Percentiles rank a stretch among this genome's conserved stretches.
phyloP scores from a whole-genome alignment of 2,329 filamentous ascomycete genomes.

The Colletotrichum endophyticum region DNA sequence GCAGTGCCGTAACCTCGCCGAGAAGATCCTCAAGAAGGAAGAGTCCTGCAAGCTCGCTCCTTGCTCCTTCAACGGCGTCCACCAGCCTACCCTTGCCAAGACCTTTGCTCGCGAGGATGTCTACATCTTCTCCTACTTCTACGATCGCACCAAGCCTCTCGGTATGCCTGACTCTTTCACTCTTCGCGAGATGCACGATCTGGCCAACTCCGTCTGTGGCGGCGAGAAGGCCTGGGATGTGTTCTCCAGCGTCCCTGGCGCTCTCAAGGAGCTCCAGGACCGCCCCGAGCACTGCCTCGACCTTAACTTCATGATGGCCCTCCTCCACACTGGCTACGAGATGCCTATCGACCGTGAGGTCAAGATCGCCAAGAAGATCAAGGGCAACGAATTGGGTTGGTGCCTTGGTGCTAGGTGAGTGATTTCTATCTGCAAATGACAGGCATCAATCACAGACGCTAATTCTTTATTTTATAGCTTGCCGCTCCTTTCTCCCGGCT shows the following conservation, averaged over 20 bases:
- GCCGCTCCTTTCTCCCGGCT: slow-evolving; percentile 79
- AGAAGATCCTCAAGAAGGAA: slow-evolving; percentile 91
- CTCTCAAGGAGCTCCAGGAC: slow-evolving; percentile 78
- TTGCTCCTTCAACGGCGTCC: slow-evolving; percentile 98
- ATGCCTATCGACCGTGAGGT: slow-evolving; percentile 97
- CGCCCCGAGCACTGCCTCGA: slow-evolving; percentile 94
- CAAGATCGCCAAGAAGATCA: slow-evolving; percentile 98
- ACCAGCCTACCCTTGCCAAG: slow-evolving; percentile 90
- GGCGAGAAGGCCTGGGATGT: slow-evolving; percentile 80
- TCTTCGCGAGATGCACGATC: slow-evolving; percentile 84
- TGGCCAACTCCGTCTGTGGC: slow-evolving; percentile 83
- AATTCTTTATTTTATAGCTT: slow-evolving; percentile 61
- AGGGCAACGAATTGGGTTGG: slow-evolving; percentile 96
- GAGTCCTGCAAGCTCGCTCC: slow-evolving; percentile 80
- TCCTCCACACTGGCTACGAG: slow-evolving; percentile 95
- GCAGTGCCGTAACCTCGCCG: slow-evolving; percentile 88
- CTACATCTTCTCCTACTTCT: slow-evolving; percentile 98
- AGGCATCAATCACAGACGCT: slow-evolving; percentile 29
- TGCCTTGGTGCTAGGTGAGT: slow-evolving; percentile 92
- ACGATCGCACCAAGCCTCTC: slow-evolving; percentile 89
- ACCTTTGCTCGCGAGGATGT: slow-evolving; percentile 92
- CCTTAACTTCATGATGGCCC: slow-evolving; percentile 92
- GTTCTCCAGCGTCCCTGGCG: slow-evolving; percentile 78
- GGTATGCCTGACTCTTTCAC: slow-evolving; percentile 99
- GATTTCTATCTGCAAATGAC: background rate